phyloP scores from a whole-genome alignment of 2,329 filamentous ascomycete genomes.

The Sarocladium oryzae region DNA sequence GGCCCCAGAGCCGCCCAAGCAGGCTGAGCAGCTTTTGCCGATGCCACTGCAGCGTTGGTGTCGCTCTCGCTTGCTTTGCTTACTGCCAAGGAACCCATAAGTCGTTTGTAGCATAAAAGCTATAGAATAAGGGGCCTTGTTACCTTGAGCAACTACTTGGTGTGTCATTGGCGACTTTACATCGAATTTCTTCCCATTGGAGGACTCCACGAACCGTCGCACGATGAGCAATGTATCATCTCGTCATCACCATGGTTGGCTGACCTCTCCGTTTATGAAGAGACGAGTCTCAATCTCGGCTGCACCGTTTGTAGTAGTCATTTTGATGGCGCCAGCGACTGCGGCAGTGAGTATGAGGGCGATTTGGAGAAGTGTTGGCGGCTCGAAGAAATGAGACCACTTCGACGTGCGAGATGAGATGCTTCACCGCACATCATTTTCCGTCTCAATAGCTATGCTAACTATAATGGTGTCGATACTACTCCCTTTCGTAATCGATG shows the following conservation, averaged over 20 bases:
- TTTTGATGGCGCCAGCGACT: no score
- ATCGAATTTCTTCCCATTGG: constrained; percentile 36
- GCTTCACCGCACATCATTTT: no score
- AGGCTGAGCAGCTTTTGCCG: constrained; percentile 41
- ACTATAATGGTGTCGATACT: no score
- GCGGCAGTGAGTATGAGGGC: no score
- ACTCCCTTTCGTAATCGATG: no score
- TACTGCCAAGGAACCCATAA: background rate
- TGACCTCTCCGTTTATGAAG: constrained; percentile 44
- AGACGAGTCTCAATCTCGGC: constrained; percentile 27
- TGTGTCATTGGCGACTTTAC: constrained; percentile 17
- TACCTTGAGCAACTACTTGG: constrained; percentile 5
- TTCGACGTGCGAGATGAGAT: no score
- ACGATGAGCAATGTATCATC: background rate
- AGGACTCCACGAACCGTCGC: constrained; percentile 24
- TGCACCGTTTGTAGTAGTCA: background rate
- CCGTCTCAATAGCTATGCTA: no score
- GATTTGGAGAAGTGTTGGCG: no score
- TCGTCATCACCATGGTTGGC: background rate
- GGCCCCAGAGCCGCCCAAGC: constrained; percentile 36
- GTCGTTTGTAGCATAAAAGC: no score
- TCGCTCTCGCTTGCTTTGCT: constrained; percentile 39
- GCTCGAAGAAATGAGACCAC: no score
- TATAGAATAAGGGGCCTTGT: no score
- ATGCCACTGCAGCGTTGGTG: constrained; percentile 40